Evolutionary conservation across 306 rosid species (phyloP), one percentile per base, ranked within the genome.

Genomic region (Sophora flavescens): DNA sequence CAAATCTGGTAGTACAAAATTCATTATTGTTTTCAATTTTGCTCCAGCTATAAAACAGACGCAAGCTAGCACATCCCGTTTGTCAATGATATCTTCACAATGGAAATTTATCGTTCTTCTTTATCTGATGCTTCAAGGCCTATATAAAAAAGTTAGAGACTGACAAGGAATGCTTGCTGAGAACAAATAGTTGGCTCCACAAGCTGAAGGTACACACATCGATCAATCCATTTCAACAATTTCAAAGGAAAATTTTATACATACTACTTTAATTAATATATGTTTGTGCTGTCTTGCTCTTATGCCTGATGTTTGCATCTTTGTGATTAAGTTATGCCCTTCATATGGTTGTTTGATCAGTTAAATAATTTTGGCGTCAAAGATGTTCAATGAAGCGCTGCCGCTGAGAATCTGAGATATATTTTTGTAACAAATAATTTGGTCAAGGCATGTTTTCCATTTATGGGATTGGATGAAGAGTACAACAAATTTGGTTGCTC

Each of bases 131-230:
- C 32, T 76, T 57, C 10, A 67, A 89, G 96, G 91, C 90, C 63
- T 75, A 89, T 62, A 84, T 87, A 41, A 74, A 63, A 56, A 68
- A 41, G 44, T 76, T 91, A 82, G 87, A 84, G 88, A 36, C 22
- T 9, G 74, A 82, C 50, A 87, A 74, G 36, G 32, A 13, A 63
- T 75, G 78, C 8, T 73, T 86, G 83, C 64, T 54, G 84, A 67
- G 77, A 61, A 28, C 42, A 51, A 89, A 80, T 63, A 35, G 18
- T 13, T 64, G 54, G 72, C 90, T 82, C 71, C 74, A 77, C 73
- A 81, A 52, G 84, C 59, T 63, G n/a, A 82, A 84, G 96, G 91
- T 89, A 89, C 45, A 30, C 52, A n/a, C 6, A 56, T 4, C 48
- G 53, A 54, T 45, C 52, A 32, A n/a, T n/a, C n/a, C n/a, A 22